A percentile compares a stretch with the other conserved stretches of the same genome.
phyloP scores from a whole-genome alignment of 1,284 basidiomycete genomes.

The Malassezia sp. region DNA sequence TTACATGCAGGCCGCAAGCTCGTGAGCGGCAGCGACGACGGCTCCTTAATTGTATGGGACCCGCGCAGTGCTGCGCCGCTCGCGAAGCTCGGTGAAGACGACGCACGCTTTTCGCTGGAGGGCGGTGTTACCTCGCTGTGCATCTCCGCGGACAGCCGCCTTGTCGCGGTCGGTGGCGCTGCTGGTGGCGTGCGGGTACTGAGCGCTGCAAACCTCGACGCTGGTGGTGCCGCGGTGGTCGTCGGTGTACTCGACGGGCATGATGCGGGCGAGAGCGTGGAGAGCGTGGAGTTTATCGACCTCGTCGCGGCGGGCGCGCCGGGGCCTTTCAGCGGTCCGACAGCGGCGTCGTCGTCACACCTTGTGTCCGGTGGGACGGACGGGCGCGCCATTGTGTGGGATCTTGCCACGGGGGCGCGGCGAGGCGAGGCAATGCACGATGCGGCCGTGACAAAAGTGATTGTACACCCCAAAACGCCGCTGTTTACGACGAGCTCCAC shows the following conservation, averaged over 20 bases:
- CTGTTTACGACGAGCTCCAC: conserved; percentile 57
- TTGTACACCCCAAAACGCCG: conserved; percentile 69
- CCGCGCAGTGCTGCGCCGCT: conserved; percentile 65
- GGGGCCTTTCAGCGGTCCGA: conserved; percentile 51
- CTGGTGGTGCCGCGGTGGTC: conserved; percentile 56
- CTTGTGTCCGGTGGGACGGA: conserved; percentile 84
- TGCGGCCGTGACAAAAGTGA: conserved; percentile 24
- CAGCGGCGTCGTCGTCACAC: conserved; percentile 50
- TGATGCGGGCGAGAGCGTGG: conserved; percentile 74
- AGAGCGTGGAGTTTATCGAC: conserved; percentile 75
- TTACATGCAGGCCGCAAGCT: conserved; percentile 52
- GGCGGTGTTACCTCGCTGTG: conserved; percentile 75
- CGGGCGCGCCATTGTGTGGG: conserved; percentile 87
- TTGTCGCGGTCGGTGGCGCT: conserved; percentile 77
- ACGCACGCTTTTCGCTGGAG: conserved; percentile 50
- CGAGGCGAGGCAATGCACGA: conserved; percentile 25
- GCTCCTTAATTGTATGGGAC: conserved; percentile 80
- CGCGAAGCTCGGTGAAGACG: conserved; percentile 60
- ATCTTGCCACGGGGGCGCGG: conserved; percentile 57
- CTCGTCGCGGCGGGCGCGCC: conserved; percentile 51
- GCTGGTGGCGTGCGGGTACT: conserved; percentile 72
- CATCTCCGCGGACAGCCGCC: conserved; percentile 56
- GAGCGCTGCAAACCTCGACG: conserved; percentile 58
- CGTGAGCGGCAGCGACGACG: conserved; percentile 73
- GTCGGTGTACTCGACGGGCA: conserved; percentile 72